Evolutionary conservation across 139 green algal genomes (phyloP).

Genomic region (Monoraphidium neglectum): DNA sequence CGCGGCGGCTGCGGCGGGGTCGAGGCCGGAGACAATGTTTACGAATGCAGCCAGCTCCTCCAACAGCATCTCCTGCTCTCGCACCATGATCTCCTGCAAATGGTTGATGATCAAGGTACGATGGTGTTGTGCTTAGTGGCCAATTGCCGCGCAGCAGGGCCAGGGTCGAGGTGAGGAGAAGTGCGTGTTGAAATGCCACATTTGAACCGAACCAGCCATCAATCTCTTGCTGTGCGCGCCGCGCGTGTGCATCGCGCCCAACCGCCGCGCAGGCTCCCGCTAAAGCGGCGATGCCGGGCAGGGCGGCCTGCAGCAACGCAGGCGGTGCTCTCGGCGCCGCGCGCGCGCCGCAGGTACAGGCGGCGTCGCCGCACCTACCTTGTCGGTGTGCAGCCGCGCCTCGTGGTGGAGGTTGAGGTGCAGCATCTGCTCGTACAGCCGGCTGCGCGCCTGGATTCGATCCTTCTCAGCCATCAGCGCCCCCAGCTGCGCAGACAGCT

Average conservation of each 20-base stretch:
- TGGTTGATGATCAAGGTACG: background rate
- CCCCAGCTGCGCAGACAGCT: slow-evolving; percentile 10
- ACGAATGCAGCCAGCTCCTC: slow-evolving; percentile 31
- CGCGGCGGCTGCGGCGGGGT: too few relatives aligned
- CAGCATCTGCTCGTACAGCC: slow-evolving; percentile 28
- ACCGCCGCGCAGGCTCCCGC: too few relatives aligned
- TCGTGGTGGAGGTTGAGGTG: slow-evolving; percentile 31
- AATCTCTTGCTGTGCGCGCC: too few relatives aligned
- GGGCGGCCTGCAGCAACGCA: background rate
- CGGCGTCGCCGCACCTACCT: background rate
- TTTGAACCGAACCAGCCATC: too few relatives aligned
- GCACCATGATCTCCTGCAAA: slow-evolving; percentile 36
- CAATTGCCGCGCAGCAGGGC: background rate
- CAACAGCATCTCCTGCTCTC: slow-evolving; percentile 37
- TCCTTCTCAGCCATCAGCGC: slow-evolving; percentile 10
- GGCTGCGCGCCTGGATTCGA: slow-evolving; percentile 5
- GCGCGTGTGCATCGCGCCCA: too few relatives aligned
- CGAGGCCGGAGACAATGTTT: background rate
- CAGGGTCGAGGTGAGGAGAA: background rate
- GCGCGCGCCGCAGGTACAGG: background rate
- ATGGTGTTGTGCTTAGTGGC: background rate
- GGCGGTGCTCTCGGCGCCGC: background rate
- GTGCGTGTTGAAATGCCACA: background rate
- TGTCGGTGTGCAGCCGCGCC: slow-evolving; percentile 30
- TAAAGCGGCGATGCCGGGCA: too few relatives aligned